phyloP scores from a whole-genome alignment of 2,329 filamentous ascomycete genomes.

The Botrytis fabae region DNA sequence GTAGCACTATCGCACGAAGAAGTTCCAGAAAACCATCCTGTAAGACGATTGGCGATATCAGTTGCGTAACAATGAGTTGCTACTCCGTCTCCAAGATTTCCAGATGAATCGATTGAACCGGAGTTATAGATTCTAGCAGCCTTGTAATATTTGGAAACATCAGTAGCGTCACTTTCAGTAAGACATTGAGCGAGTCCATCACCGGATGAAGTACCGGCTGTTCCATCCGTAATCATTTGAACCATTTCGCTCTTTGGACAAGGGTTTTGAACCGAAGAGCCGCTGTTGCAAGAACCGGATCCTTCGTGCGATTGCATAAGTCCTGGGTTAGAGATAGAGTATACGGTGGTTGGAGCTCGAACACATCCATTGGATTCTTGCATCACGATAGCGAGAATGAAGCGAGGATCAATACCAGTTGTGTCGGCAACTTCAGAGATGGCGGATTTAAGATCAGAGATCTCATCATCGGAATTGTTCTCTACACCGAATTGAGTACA shows the following conservation, averaged over 20 bases:
- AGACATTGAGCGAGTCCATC: constrained; percentile 36
- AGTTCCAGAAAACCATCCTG: constrained; percentile 25
- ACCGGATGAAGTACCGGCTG: constrained; percentile 35
- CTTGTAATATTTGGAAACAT: constrained; percentile 40
- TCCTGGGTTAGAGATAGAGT: constrained; percentile 30
- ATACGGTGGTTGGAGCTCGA: constrained; percentile 25
- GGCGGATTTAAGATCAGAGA: constrained; percentile 22
- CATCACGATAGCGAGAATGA: constrained; percentile 42
- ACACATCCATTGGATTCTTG: constrained; percentile 41
- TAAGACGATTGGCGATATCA: constrained; percentile 35
- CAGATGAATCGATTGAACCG: constrained; percentile 39
- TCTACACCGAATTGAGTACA: constrained; percentile 19
- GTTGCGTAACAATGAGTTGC: constrained; percentile 35
- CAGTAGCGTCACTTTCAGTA: constrained; percentile 30
- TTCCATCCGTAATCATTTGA: constrained; percentile 40
- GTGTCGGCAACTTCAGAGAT: constrained; percentile 25
- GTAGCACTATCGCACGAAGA: constrained; percentile 25
- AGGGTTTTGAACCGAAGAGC: constrained; percentile 24
- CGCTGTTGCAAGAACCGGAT: constrained; percentile 29
- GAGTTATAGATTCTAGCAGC: constrained; percentile 47
- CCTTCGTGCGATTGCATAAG: constrained; percentile 37
- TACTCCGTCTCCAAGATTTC: constrained; percentile 39
- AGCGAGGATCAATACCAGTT: constrained; percentile 29
- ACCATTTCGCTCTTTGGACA: constrained; percentile 31
- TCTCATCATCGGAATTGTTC: constrained; percentile 25